Conservation (phyloP, 1,284 basidiomycete genomes). For the Taiwanofungus camphoratus region DNA sequence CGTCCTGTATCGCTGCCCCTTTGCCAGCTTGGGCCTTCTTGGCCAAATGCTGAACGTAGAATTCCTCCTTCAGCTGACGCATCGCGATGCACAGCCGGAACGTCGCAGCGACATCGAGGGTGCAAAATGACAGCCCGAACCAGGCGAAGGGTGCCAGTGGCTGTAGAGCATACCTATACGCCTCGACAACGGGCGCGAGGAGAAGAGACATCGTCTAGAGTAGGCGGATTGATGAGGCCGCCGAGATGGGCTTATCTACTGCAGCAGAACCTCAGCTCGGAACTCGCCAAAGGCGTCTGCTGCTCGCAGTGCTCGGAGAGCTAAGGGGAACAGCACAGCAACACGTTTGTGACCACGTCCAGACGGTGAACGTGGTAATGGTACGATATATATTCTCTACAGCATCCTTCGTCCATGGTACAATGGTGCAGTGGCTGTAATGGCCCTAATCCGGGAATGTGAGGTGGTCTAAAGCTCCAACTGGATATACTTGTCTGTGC, state of each 20-base stretch:
- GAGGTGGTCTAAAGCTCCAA: constrained; percentile 56
- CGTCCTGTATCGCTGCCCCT: constrained; percentile 15
- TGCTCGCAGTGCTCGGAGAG: too few species aligned
- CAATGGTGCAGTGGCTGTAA: constrained; percentile 70
- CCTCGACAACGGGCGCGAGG: constrained; percentile 40
- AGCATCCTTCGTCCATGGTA: constrained; percentile 18
- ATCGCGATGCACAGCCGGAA: constrained; percentile 63
- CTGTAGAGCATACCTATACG: constrained; percentile 47
- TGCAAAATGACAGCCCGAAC: constrained; percentile 53
- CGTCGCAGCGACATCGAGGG: constrained; percentile 60
- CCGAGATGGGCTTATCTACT: constrained; percentile 1
- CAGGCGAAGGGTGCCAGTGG: constrained; percentile 66
- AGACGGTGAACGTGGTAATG: neutral
- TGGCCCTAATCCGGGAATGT: constrained; percentile 76
- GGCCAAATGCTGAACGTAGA: constrained; percentile 37
- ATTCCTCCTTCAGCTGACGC: constrained; percentile 56
- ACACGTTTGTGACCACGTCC: neutral
- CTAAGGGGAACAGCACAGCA: too few species aligned
- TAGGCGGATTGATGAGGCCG: neutral
- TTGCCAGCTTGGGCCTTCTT: constrained; percentile 14
- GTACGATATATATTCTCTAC: neutral
- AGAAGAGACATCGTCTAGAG: constrained; percentile 21
- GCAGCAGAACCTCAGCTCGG: constrained; percentile 1
- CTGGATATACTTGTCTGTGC: constrained; percentile 59
- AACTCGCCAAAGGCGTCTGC: neutral